Percentiles rank a stretch among this genome's conserved stretches.
These are phyloP conservation scores for Boletus sp. DNA, from an alignment of 768 basidiomycete species.

Conservation along the genomic window DNA sequence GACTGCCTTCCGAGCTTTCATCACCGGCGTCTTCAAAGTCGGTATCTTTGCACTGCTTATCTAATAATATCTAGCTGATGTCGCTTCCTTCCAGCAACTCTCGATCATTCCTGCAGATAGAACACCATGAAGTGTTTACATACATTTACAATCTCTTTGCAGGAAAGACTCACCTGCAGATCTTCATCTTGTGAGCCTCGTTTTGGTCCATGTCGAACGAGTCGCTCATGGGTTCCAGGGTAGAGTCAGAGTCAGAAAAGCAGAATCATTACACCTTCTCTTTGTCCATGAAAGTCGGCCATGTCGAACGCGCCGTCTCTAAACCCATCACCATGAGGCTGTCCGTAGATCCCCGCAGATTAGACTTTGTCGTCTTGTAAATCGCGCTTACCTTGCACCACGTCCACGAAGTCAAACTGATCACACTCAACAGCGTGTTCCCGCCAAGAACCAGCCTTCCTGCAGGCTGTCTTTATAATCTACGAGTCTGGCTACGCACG, in stretches of 20 bases:
- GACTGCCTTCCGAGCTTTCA: slow-evolving; percentile 8
- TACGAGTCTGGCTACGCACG: slow-evolving; percentile 64
- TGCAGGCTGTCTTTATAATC: slow-evolving; percentile 49
- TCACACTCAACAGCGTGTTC: slow-evolving; percentile 42
- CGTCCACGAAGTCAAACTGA: neutral
- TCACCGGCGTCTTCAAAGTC: slow-evolving; percentile 6
- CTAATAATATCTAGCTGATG: slow-evolving; percentile 9
- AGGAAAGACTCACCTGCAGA: slow-evolving; percentile 44
- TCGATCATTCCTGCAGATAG: slow-evolving; percentile 25
- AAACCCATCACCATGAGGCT: slow-evolving; percentile 48
- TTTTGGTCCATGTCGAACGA: neutral
- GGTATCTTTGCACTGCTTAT: slow-evolving; percentile 4
- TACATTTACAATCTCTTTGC: slow-evolving; percentile 53
- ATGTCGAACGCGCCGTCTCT: slow-evolving; percentile 53
- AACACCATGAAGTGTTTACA: slow-evolving; percentile 15
- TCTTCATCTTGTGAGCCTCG: slow-evolving; percentile 49
- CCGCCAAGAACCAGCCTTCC: slow-evolving; percentile 59
- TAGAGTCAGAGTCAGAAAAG: slow-evolving; percentile 28
- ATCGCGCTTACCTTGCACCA: slow-evolving; percentile 9
- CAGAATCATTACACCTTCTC: slow-evolving; percentile 47
- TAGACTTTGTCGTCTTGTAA: slow-evolving; percentile 66
- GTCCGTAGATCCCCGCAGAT: slow-evolving; percentile 48
- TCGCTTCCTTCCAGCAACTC: slow-evolving; percentile 8
- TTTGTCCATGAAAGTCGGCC: slow-evolving; percentile 52
- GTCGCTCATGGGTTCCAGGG: slow-evolving; percentile 22